These are phyloP conservation scores for Heritiera littoralis DNA, from an alignment of 345 rosid species.

Conservation along the genomic window DNA sequence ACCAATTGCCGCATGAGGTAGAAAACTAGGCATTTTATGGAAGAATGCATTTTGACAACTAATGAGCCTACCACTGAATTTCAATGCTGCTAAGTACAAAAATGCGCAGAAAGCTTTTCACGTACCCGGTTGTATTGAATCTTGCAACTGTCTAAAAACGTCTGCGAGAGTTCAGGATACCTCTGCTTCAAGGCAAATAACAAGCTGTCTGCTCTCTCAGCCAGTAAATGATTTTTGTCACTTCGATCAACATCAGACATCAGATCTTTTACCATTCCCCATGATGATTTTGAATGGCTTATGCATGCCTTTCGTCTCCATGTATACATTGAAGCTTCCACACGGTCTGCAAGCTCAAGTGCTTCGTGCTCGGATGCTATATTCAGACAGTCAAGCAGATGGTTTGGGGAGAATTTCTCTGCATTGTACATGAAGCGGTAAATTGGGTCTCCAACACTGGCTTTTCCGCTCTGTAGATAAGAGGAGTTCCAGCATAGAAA, in stretches of 20 bases:
- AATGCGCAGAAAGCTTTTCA: background rate
- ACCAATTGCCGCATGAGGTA: no score
- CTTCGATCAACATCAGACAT: conserved; percentile 58
- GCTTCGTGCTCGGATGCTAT: conserved; percentile 87
- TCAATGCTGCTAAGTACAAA: background rate
- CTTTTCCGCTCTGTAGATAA: conserved; percentile 66
- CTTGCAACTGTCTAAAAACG: conserved; percentile 90
- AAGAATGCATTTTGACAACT: background rate
- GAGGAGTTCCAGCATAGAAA: background rate
- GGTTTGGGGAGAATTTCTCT: conserved; percentile 71
- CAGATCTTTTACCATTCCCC: conserved; percentile 83
- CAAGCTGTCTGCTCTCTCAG: conserved; percentile 82
- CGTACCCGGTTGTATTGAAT: conserved; percentile 78
- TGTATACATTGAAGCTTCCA: conserved; percentile 86
- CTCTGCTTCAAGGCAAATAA: conserved; percentile 82
- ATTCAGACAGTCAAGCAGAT: conserved; percentile 65
- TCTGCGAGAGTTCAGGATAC: conserved; percentile 88
- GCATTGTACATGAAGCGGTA: conserved; percentile 61
- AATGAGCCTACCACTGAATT: background rate
- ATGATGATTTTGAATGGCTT: conserved; percentile 70
- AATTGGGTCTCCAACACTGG: conserved; percentile 75
- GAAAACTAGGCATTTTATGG: background rate
- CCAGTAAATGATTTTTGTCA: conserved; percentile 75
- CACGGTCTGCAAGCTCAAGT: conserved; percentile 73
- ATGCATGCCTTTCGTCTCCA: conserved; percentile 90